Conservation (phyloP, 2,329 filamentous ascomycete genomes). For the Phialophora tarda region DNA sequence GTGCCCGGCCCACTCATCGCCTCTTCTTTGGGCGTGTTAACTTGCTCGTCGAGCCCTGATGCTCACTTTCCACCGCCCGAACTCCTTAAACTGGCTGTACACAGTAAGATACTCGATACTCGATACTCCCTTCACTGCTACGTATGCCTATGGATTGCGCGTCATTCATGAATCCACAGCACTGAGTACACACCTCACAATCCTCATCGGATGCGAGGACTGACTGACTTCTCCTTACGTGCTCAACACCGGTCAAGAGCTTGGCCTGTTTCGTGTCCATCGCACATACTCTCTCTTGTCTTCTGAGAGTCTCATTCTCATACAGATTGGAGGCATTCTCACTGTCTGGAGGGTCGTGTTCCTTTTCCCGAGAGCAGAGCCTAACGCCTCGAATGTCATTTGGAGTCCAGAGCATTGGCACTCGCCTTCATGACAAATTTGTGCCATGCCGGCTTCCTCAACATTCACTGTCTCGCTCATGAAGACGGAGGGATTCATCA, state of each 20-base stretch:
- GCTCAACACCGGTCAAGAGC: neutral
- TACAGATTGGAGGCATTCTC: neutral
- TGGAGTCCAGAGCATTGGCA: neutral
- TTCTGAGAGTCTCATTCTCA: neutral
- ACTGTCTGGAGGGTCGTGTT: neutral
- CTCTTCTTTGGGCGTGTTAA: neutral
- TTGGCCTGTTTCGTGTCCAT: neutral
- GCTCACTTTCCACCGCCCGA: neutral
- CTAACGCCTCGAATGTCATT: neutral
- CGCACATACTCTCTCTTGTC: neutral
- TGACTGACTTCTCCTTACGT: neutral
- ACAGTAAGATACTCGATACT: too few relatives aligned
- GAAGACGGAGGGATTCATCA: neutral
- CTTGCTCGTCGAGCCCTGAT: neutral
- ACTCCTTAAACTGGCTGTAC: too few relatives aligned
- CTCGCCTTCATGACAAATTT: neutral
- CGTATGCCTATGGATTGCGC: too few relatives aligned
- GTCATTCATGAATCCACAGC: too few relatives aligned
- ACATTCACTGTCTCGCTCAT: neutral
- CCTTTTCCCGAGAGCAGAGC: neutral
- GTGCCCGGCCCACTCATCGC: too few relatives aligned
- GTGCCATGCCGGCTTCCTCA: neutral
- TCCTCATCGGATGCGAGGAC: neutral
- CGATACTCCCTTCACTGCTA: too few relatives aligned
- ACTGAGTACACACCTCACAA: neutral